phyloP scores from a whole-genome alignment of 345 rosid genomes.

The Citrus trifoliata region DNA sequence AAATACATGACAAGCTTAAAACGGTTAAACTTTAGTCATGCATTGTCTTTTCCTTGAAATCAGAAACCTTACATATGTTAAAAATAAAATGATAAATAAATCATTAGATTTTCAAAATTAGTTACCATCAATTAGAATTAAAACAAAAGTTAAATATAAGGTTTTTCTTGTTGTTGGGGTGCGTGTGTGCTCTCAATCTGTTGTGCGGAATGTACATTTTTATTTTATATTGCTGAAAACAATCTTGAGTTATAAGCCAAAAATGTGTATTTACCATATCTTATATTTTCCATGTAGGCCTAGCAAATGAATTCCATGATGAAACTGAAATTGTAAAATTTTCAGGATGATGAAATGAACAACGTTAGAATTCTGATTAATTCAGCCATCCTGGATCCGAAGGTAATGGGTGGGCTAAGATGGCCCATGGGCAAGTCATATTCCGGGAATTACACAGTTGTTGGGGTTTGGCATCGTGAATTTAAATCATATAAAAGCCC shows the following conservation, averaged over 20 bases:
- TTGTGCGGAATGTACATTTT: no score
- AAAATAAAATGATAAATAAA: no score
- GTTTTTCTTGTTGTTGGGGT: no score
- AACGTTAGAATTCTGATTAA: conserved; percentile 39
- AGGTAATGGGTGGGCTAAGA: conserved; percentile 64
- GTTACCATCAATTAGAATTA: no score
- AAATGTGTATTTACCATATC: no score
- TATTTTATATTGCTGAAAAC: no score
- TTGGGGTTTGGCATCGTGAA: conserved; percentile 46
- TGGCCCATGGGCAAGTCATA: conserved; percentile 52
- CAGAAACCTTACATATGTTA: not conserved
- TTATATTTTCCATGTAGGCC: no score
- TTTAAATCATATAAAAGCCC: conserved; percentile 35
- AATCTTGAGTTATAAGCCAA: not conserved
- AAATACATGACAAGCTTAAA: not conserved
- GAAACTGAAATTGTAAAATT: not conserved
- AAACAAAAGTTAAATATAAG: no score
- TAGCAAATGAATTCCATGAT: not conserved
- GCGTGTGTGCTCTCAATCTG: no score
- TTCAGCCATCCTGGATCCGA: conserved; percentile 52
- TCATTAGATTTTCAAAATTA: no score
- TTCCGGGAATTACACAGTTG: conserved; percentile 33
- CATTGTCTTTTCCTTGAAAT: not conserved
- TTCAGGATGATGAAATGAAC: conserved; percentile 59
- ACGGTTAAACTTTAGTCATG: not conserved